Base-by-base conservation (phyloP, 129 eudicot genomes). In the Tagetes patula region DNA sequence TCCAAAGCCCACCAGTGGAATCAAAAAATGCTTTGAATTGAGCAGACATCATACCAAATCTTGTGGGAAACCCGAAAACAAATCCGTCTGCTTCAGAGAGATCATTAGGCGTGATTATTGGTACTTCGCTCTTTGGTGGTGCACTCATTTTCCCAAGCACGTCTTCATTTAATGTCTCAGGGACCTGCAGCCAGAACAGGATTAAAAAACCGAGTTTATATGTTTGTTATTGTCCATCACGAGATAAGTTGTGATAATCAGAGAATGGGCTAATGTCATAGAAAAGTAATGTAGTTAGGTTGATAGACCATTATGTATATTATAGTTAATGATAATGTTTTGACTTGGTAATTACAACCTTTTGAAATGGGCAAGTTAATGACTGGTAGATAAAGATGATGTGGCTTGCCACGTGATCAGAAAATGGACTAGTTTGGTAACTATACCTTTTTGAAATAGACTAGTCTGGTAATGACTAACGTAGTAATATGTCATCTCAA, bases 1-100 rank as follows among this genome's bases (percentile, higher is more conserved):
- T 77, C 96, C 98, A 93, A 38, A 89, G 84, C 37, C 92, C 88
- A 34, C 98, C 98, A 20, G 96, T 93, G 0, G 96, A 55, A 71
- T 93, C 98, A 11, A 93, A 40, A 39, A 93, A 89, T 8, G 96
- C 89, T 60, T 92, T 92, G 64, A 92, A 89, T 36, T 92, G 96
- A 40, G 95, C 88, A 74, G 96, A 86, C 98, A 93, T 93, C 96
- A 89, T 93, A 14, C 98, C 98, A 4, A 87, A 93, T 80, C 95
- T 89, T n/a, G 98, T 89, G 30, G 98, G 98, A 46, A 93, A 93
- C 5, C 98, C 98, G 9, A 93, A 89, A 6, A 93, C 65, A 50
- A 85, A 61, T 1, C 95, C 98, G 59, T 93, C 98, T 36, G 95
- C 98, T 77, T 87, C 92, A 3, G 86, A 14, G 7, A 93, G 90